A percentile compares a stretch with the other conserved stretches of the same genome.
Evolutionary conservation across 768 basidiomycete species (phyloP).

Genomic region (Imleria badia): DNA sequence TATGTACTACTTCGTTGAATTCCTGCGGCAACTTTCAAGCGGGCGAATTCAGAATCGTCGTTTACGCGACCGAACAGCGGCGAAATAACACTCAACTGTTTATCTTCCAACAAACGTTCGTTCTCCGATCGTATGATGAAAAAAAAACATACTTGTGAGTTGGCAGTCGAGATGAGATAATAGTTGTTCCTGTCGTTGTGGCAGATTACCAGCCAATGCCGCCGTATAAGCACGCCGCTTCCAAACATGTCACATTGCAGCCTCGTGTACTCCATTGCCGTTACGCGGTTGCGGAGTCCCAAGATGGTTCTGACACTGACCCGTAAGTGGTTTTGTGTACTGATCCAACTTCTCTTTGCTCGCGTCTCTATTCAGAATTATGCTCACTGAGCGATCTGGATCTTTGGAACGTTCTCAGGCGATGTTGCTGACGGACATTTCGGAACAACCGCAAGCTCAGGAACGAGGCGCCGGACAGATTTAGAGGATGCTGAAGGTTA

Average conservation of each 20-base stretch:
- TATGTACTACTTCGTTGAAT: no score
- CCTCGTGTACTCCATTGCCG: slow-evolving; percentile 28
- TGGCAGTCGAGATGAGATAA: slow-evolving; percentile 21
- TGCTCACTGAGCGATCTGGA: slow-evolving; percentile 4
- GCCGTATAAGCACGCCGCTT: slow-evolving; percentile 11
- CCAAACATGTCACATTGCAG: slow-evolving; percentile 18
- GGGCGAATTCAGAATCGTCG: background rate
- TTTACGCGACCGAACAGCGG: background rate
- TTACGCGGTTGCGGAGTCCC: slow-evolving; percentile 20
- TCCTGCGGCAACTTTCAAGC: background rate
- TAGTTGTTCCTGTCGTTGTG: background rate
- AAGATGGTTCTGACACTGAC: slow-evolving; percentile 3
- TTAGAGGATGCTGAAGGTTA: slow-evolving; percentile 9
- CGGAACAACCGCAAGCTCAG: slow-evolving; percentile 6
- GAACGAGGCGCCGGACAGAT: slow-evolving; percentile 13
- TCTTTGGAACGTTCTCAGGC: slow-evolving; percentile 11
- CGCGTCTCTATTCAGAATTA: background rate
- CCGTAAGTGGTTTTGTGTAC: background rate
- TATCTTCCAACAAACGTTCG: background rate
- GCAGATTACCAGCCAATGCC: slow-evolving; percentile 14
- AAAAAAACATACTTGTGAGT: slow-evolving; percentile 1
- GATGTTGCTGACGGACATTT: background rate
- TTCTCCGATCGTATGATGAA: background rate
- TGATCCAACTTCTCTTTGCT: background rate
- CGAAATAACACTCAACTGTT: no score